Evolutionary conservation across 352 stramenopile genomes (phyloP), one percentile per base, ranked within the genome.

Genomic region (Thraustochytrium striatum): DNA sequence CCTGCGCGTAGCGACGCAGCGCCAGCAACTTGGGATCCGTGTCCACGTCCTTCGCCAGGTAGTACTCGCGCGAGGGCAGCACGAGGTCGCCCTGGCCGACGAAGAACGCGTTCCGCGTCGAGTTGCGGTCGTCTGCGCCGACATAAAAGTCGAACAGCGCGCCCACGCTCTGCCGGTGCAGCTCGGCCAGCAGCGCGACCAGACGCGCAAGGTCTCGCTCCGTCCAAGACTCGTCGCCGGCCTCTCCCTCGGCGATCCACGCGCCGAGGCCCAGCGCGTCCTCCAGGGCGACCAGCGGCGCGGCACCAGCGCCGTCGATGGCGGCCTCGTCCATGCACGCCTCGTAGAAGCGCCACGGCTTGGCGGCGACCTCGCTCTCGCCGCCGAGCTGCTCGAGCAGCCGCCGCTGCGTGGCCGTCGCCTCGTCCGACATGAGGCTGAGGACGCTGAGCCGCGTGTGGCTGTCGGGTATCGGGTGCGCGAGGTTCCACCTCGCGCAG

Each of bases 401-500:
- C 30, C 39, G n/a, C 16, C 65, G 44, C 16, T 61, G 25, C 21
- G 30, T 38, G 61, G 21, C 8, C 7, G 5, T n/a, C 30, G 58
- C 41, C 61, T 88, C 80, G 11, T 82, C 83, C 0, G 91, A 84
- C 25, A 86, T 83, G 44, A 83, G 85, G 72, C 90, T 90, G 58
- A 88, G 87, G 33, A 87, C 82, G 73, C 90, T 86, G 69, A 91
- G 86, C 5, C 44, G 73, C 3, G 86, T 68, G n/a, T 81, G 69
- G 59, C 89, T 84, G 28, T 80, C 65, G 41, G 87, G 85, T 32
- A 92, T 86, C 57, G 87, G 82, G 41, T 91, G 81, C 1, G 43
- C 81, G n/a, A 82, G 55, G 47, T 91, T 85, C 89, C 89, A 93
- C 13, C 87, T 86, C 25, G 87, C 88, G 62, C 89, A 92, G 21